These are phyloP conservation scores for Hypoxylon sp. DNA, from an alignment of 2,329 filamentous ascomycete species.

Conservation along the genomic window DNA sequence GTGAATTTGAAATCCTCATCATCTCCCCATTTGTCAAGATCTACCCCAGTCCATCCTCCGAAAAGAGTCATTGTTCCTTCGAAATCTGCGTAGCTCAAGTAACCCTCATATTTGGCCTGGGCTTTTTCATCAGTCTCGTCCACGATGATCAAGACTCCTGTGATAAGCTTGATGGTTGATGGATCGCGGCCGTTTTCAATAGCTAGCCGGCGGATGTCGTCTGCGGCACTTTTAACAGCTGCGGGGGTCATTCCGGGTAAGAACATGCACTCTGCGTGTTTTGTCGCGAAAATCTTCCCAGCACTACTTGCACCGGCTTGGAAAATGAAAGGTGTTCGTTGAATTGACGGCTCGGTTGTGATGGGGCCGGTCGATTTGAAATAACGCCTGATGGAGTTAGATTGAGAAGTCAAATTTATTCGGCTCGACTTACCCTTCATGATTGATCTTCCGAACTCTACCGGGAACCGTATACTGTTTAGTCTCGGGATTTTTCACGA, in stretches of 20 bases:
- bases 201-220: conserved; percentile 12
- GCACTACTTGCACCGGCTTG: conserved; percentile 65
- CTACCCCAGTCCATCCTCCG: conserved; percentile 19
- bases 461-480: conserved; percentile 71
- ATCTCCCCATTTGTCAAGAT: conserved; percentile 11
- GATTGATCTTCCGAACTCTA: conserved; percentile 71
- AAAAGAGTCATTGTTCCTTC: conserved; percentile 18
- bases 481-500: conserved; percentile 64
- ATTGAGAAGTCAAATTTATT: conserved; percentile 51
- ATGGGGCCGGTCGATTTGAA: conserved; percentile 58
- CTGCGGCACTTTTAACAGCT: conserved; percentile 6
- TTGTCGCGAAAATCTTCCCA: conserved; percentile 11
- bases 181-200: conserved; percentile 14
- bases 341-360: conserved; percentile 65
- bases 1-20: conserved; percentile 16
- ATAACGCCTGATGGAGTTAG: conserved; percentile 43
- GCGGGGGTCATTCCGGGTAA: conserved; percentile 10
- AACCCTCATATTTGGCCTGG: conserved; percentile 18
- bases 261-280: conserved; percentile 24
- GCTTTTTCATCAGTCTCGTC: conserved; percentile 20
- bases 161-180: conserved; percentile 16
- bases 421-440: conserved; percentile 62
- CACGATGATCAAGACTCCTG: conserved; percentile 18
- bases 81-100: conserved; percentile 10
- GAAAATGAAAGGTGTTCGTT: conserved; percentile 69